Base-by-base conservation (phyloP, 305 asterid genomes). In the Fraxinus floribunda region DNA sequence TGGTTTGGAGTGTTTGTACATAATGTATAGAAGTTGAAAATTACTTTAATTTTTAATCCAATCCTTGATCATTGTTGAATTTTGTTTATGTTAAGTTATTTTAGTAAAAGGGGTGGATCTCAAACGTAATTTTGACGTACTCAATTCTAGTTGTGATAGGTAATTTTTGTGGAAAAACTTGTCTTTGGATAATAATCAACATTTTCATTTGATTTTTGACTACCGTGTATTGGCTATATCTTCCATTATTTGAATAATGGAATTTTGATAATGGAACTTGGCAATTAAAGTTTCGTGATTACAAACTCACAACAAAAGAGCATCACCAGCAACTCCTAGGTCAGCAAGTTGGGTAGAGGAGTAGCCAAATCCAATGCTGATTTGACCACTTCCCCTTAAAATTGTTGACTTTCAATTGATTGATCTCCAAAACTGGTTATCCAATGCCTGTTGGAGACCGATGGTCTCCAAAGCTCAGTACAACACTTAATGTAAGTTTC, bases 401-500 rank as follows among this genome's bases (percentile, higher is more conserved):
- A 64, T 82, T 66, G 93, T 57, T 94, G 97, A 39, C 82, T 83
- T 84, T 93, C 98, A 0, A 72, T 86, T 64, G 97, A 92, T 44
- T 84, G 89, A 64, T 90, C 97, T 72, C 90, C 98, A 2, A 90
- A 91, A 89, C 79, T 95, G 60, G 89, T 90, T 85, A 82, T 93
- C 83, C 90, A 11, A 93, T 90, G 94, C 91, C 97, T 76, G 18
- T 92, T 29, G 79, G 82, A 3, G 98, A 88, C 18, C 87, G 92
- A 36, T 88, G 91, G 78, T 81, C 97, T 62, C 91, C 92, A 62
- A 95, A 92, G 88, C 90, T 89, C 85, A 71, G 80, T 81, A 90
- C 97, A 57, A 93, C 94, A 5, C 89, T 94, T 49, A 97, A 94
- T 81, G 99, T 94, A 87, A 90, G 95, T 89, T 78, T 15, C 15